Conservation (phyloP, 2,329 filamentous ascomycete genomes). For the Cucurbitaria berberidis region DNA sequence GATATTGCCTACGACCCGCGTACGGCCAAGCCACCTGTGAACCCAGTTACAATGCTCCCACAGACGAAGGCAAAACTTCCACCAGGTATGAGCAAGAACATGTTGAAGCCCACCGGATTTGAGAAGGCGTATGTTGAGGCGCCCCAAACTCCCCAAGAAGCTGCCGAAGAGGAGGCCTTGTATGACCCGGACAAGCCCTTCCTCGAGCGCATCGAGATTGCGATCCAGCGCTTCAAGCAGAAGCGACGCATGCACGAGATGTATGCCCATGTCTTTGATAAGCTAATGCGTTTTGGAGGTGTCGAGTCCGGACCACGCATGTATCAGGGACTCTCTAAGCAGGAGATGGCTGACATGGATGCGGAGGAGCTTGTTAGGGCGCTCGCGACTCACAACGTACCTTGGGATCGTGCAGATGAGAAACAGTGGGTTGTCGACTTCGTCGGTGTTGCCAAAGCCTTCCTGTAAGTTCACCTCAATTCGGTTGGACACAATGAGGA, state of each 20-base stretch:
- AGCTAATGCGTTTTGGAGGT: conserved; percentile 83
- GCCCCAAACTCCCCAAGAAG: conserved; percentile 74
- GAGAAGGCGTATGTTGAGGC: conserved; percentile 79
- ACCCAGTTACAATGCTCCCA: conserved; percentile 31
- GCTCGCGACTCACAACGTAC: conserved; percentile 67
- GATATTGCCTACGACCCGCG: conserved; percentile 43
- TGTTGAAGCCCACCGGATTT: conserved; percentile 54
- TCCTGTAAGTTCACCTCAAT: conserved; percentile 63
- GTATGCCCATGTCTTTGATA: conserved; percentile 71
- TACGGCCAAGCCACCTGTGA: conserved; percentile 24
- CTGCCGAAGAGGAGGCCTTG: conserved; percentile 68
- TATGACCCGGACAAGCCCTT: conserved; percentile 64
- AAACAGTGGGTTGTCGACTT: conserved; percentile 83
- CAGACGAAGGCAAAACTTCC: conserved; percentile 39
- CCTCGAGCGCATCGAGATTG: conserved; percentile 78
- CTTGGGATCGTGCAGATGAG: conserved; percentile 54
- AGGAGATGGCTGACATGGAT: conserved; percentile 67
- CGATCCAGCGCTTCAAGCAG: conserved; percentile 79
- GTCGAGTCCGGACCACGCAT: conserved; percentile 67
- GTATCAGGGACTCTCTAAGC: conserved; percentile 68
- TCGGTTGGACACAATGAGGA: not conserved
- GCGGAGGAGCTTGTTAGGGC: conserved; percentile 69
- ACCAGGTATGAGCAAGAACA: conserved; percentile 50
- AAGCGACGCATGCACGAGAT: conserved; percentile 74
- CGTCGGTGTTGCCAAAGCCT: conserved; percentile 75